Evolutionary conservation across 257 asterid genomes (phyloP).

Genomic region (Solanum pinnatisectum): DNA sequence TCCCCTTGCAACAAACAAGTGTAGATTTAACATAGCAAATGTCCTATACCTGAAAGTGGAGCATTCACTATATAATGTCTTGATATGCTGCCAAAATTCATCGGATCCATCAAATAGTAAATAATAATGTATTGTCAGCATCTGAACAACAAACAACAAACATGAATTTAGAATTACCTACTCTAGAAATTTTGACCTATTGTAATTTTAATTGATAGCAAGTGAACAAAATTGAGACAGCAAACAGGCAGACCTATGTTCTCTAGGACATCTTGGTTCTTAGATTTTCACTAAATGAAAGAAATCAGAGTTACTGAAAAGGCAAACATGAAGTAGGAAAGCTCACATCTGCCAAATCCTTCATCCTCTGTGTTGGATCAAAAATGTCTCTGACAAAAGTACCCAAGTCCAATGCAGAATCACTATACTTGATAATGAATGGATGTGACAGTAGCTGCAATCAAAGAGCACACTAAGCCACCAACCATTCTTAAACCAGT

Average conservation of each 20-base stretch:
- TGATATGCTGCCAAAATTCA: constrained; percentile 85
- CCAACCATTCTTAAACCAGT: background rate
- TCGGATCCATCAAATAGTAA: constrained; percentile 81
- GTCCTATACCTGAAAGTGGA: constrained; percentile 65
- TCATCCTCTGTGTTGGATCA: constrained; percentile 81
- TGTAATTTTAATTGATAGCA: background rate
- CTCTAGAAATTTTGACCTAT: background rate
- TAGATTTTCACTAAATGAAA: background rate
- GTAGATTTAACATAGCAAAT: background rate
- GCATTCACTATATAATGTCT: constrained; percentile 48
- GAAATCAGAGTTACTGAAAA: background rate
- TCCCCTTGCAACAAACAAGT: background rate
- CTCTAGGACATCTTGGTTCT: background rate
- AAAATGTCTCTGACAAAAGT: constrained; percentile 74
- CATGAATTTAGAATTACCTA: background rate
- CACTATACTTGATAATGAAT: constrained; percentile 52
- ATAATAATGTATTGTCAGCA: constrained; percentile 94
- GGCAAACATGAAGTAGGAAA: background rate
- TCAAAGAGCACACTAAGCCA: background rate
- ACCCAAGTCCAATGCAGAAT: constrained; percentile 60
- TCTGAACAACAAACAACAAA: constrained; percentile 26
- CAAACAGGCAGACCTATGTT: background rate
- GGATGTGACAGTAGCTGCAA: constrained; percentile 90
- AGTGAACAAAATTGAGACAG: background rate
- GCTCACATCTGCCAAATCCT: constrained; percentile 96